These are phyloP conservation scores for Sclerotinia spermophila DNA, from an alignment of 2,329 filamentous ascomycete species.

Conservation along the genomic window DNA sequence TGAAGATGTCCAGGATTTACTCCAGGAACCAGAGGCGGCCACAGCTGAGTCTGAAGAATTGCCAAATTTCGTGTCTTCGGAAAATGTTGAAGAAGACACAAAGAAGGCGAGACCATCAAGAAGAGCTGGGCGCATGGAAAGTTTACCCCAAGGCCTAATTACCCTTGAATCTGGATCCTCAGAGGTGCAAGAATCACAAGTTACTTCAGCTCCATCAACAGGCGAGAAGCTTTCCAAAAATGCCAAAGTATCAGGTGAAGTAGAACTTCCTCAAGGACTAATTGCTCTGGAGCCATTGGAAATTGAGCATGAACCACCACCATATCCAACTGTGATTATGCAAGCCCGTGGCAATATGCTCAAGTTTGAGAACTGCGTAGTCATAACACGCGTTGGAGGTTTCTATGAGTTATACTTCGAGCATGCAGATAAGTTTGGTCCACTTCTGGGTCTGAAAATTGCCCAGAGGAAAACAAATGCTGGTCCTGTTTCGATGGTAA, in stretches of 20 bases:
- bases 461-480: constrained; percentile 74
- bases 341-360: constrained; percentile 87
- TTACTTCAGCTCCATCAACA: neutral
- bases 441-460: constrained; percentile 83
- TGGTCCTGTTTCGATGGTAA: constrained; percentile 80
- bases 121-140: neutral
- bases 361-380: constrained; percentile 83
- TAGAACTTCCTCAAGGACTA: constrained; percentile 52
- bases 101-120: neutral
- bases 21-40: neutral
- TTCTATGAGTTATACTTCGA: constrained; percentile 99
- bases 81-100: neutral
- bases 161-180: neutral
- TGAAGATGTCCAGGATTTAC: constrained; percentile 1
- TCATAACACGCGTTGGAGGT: constrained; percentile 87
- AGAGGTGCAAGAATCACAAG: constrained; percentile 2
- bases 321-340: constrained; percentile 83
- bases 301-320: constrained; percentile 44
- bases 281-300: constrained; percentile 40
- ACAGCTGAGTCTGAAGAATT: neutral
- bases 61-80: neutral
- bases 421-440: constrained; percentile 85
- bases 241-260: neutral
- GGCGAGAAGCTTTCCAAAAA: neutral
- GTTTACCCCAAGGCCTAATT: constrained; percentile 18